A percentile compares a stretch with the other conserved stretches of the same genome.
phyloP scores from a whole-genome alignment of 2,329 filamentous ascomycete genomes.

The Fusarium albosuccineum region DNA sequence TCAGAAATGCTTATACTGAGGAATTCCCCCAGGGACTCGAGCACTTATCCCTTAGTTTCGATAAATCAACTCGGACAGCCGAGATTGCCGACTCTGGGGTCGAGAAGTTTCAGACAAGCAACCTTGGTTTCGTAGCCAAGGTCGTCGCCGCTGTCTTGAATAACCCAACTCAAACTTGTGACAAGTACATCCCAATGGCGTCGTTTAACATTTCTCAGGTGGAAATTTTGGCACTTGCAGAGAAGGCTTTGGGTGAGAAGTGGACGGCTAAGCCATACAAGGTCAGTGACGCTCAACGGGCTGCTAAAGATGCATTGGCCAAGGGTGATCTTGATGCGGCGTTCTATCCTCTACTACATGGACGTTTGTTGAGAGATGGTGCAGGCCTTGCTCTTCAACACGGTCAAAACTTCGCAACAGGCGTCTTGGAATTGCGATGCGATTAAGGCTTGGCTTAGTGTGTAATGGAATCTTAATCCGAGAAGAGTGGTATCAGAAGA shows the following conservation, averaged over 20 bases:
- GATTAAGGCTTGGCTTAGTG: conserved; percentile 5
- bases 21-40: not conserved
- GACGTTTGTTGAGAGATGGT: conserved; percentile 4
- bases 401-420: not conserved
- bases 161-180: not conserved
- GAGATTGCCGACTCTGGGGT: conserved; percentile 11
- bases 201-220: conserved; percentile 17
- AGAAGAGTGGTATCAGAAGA: too few relatives aligned
- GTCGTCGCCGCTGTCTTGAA: not conserved
- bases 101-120: conserved; percentile 15
- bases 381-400: conserved; percentile 10
- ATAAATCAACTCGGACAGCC: not conserved
- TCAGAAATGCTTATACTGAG: not conserved
- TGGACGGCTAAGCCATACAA: conserved; percentile 11
- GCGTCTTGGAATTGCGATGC: conserved; percentile 3
- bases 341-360: conserved; percentile 12
- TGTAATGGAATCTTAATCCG: too few relatives aligned
- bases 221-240: conserved; percentile 1
- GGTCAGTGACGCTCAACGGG: conserved; percentile 3
- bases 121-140: conserved; percentile 3
- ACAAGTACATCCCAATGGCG: conserved; percentile 8
- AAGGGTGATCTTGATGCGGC: conserved; percentile 6
- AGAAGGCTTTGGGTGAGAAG: not conserved
- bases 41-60: conserved; percentile 7
- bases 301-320: conserved; percentile 4